Conservation (phyloP, 164 flowering plant genomes). For the Protea cynaroides region DNA sequence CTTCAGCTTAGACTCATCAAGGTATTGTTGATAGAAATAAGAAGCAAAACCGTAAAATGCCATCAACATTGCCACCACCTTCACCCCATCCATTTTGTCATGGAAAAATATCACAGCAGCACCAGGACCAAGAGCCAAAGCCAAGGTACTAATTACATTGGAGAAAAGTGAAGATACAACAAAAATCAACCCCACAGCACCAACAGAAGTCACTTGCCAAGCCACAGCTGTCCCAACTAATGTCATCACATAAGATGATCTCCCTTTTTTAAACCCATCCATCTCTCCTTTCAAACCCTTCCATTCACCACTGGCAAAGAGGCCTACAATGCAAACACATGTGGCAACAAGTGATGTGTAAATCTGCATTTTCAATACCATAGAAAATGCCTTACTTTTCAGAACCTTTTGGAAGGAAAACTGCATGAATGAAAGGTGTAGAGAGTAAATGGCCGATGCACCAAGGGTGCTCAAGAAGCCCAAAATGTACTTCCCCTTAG, state of each 20-base stretch:
- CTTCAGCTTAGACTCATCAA: constrained; percentile 18
- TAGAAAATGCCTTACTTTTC: constrained; percentile 14
- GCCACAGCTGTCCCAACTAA: constrained; percentile 23
- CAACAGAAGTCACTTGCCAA: constrained; percentile 25
- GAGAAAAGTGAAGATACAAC: constrained; percentile 28
- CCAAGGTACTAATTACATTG: constrained; percentile 26
- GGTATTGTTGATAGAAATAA: constrained; percentile 25
- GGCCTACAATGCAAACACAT: constrained; percentile 19
- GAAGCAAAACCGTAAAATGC: constrained; percentile 28
- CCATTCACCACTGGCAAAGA: constrained; percentile 33
- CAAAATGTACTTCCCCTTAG: constrained; percentile 9
- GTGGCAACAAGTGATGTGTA: constrained; percentile 21
- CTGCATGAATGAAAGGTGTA: constrained; percentile 22
- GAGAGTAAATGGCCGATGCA: constrained; percentile 24
- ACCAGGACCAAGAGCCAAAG: constrained; percentile 24
- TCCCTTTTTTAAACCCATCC: constrained; percentile 15
- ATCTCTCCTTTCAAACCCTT: constrained; percentile 18
- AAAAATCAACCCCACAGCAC: constrained; percentile 22
- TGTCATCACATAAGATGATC: constrained; percentile 23
- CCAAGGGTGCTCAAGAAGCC: constrained; percentile 27
- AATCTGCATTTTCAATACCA: constrained; percentile 21
- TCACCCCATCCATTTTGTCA: constrained; percentile 32
- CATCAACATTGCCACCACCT: constrained; percentile 28
- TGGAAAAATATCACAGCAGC: constrained; percentile 23
- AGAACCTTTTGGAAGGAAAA: constrained; percentile 19